Percentiles rank a stretch among this genome's conserved stretches.
Conservation (phyloP, 2,329 filamentous ascomycete species). For the Cytospora mali region DNA sequence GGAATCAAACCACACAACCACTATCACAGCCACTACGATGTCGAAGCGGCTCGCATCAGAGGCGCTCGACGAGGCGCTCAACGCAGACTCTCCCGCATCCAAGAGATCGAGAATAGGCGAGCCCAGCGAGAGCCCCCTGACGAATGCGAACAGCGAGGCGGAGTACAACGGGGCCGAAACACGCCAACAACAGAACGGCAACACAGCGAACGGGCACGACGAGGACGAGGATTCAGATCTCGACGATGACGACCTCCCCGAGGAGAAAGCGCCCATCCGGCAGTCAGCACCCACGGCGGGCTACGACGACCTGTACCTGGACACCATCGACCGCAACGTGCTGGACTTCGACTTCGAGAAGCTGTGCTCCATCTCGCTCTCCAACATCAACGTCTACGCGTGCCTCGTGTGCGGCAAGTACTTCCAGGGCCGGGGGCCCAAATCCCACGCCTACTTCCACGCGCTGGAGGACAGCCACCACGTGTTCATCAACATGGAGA, state of each 20-base stretch:
- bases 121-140: slow-evolving; percentile 21
- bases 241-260: slow-evolving; percentile 44
- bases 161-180: slow-evolving; percentile 30
- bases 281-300: slow-evolving; percentile 81
- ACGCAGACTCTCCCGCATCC: slow-evolving; percentile 58
- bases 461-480: slow-evolving; percentile 93
- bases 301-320: slow-evolving; percentile 94
- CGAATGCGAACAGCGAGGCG: slow-evolving; percentile 39
- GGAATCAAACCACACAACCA: slow-evolving; percentile 40
- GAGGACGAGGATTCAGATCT: slow-evolving; percentile 42
- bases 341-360: slow-evolving; percentile 99
- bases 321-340: slow-evolving; percentile 90
- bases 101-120: slow-evolving; percentile 60
- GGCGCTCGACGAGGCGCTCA: slow-evolving; percentile 59
- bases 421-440: slow-evolving; percentile 89
- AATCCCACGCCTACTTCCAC: slow-evolving; percentile 97
- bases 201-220: slow-evolving; percentile 35
- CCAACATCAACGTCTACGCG: slow-evolving; percentile 98
- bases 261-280: slow-evolving; percentile 55
- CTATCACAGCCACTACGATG: slow-evolving; percentile 40
- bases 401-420: slow-evolving; percentile 98
- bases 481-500: slow-evolving; percentile 97
- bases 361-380: slow-evolving; percentile 91
- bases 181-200: slow-evolving; percentile 32
- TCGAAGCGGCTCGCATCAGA: slow-evolving; percentile 60